Evolutionary conservation across 2,329 filamentous ascomycete genomes (phyloP).

Genomic region (Diplodia seriata): DNA sequence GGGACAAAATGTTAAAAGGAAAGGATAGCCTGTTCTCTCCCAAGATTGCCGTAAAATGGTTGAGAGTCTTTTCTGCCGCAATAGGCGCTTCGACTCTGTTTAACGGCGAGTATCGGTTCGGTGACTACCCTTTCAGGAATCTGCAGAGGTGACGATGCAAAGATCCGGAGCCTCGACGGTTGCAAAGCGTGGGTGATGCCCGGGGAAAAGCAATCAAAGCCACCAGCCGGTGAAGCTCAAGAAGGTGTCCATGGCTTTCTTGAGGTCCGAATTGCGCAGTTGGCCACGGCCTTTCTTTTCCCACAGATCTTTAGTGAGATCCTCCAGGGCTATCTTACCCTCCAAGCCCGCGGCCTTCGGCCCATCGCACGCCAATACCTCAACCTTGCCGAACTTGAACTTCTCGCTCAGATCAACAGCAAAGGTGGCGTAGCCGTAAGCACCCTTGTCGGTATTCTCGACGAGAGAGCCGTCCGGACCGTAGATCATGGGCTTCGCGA

Average conservation of each 20-base stretch:
- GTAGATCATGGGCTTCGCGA: conserved; percentile 42
- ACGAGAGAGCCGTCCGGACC: conserved; percentile 24
- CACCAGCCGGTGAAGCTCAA: conserved; percentile 42
- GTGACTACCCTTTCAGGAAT: too few species aligned
- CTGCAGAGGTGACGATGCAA: neutral
- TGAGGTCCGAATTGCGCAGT: conserved; percentile 46
- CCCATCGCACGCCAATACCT: conserved; percentile 46
- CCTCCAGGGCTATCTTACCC: conserved; percentile 38
- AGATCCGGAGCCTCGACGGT: neutral
- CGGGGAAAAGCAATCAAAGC: neutral
- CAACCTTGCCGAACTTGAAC: conserved; percentile 42
- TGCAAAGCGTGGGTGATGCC: neutral
- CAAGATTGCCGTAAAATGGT: conserved; percentile 1
- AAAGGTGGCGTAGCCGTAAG: conserved; percentile 48
- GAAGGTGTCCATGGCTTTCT: conserved; percentile 46
- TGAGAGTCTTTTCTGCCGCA: neutral
- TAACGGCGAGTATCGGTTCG: neutral
- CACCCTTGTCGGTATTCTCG: neutral
- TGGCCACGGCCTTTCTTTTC: conserved; percentile 43
- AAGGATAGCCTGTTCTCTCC: neutral
- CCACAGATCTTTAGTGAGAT: conserved; percentile 43
- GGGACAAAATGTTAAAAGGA: neutral
- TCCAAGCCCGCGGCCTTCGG: conserved; percentile 42
- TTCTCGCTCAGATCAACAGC: conserved; percentile 48
- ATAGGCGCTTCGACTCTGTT: neutral